Evolutionary conservation across 2,329 filamentous ascomycete genomes (phyloP), one percentile per base, ranked within the genome.

Genomic region (Fusarium sterilihyphosum): DNA sequence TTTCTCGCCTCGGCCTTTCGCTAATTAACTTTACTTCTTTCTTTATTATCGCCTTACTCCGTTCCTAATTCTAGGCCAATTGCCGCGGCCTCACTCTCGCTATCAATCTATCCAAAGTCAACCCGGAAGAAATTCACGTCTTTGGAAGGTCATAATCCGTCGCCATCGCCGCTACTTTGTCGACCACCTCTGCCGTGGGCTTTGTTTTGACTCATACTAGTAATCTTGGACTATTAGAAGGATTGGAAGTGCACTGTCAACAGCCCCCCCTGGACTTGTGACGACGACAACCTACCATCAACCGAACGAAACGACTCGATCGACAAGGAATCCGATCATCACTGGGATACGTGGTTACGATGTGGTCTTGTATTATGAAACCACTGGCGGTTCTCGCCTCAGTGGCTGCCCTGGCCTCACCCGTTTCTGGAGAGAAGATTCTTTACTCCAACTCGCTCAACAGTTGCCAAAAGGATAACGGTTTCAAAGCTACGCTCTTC

Each of bases 401-500:
- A 60, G 78, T 87, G 76, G 83, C 84, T 71, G 80, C 83, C 46
- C 67, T 86, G 63, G 75, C 83, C 43, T 81, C 89, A 59, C 83
- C 89, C 68, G 87, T 86, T 24, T 79, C 89, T 67, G 92, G 90
- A 72, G 87, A 90, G 80, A 88, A 88, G 73, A 86, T 94, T 80
- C 93, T 98, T 79, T 87, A 92, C 78, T 96, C 95, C 64, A 93
- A 89, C 80, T 97, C 95, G 33, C 89, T 98, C 77, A 95, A 94
- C 83, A 89, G 93, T 53, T 98, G 95, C 84, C 93, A 95, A 87
- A 86, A 91, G 67, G 92, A 96, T 83, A 96, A 93, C 35, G 92
- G 91, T 80, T 97, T 98, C 83, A 93, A 93, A 9, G 95, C 95
- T 78, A 95, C 92, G 77, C 88, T 96, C 67, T 98, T 98, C 89